phyloP scores from a whole-genome alignment of 176 grass and related monocot species.

The Rhynchospora pubera region DNA sequence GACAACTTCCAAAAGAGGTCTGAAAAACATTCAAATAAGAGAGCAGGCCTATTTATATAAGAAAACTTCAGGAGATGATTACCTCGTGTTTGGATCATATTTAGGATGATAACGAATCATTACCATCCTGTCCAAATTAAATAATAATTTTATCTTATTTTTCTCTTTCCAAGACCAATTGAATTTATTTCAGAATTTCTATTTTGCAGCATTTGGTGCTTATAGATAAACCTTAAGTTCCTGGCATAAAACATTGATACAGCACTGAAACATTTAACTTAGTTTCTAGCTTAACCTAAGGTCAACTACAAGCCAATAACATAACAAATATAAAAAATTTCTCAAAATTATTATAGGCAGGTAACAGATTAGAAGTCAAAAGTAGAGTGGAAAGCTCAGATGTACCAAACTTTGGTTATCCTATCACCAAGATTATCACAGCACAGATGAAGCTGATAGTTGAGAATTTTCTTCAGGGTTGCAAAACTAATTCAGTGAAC shows the following conservation, averaged over 20 bases:
- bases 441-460: background rate
- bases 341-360: background rate
- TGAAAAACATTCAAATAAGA: background rate
- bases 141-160: background rate
- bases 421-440: constrained; percentile 5
- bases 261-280: background rate
- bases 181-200: background rate
- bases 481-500: background rate
- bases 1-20: background rate
- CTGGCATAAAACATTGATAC: background rate
- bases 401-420: constrained; percentile 10
- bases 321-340: background rate
- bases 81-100: background rate
- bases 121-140: background rate
- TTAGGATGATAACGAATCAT: background rate
- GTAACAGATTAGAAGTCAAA: background rate
- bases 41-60: background rate
- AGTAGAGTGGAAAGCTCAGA: background rate
- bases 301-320: background rate
- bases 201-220: background rate
- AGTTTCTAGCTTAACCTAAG: background rate
- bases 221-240: background rate
- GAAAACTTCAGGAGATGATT: background rate
- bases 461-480: background rate
- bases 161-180: background rate